Evolutionary conservation across 306 rosid species (phyloP).

Genomic region (Glycyrrhiza uralensis): DNA sequence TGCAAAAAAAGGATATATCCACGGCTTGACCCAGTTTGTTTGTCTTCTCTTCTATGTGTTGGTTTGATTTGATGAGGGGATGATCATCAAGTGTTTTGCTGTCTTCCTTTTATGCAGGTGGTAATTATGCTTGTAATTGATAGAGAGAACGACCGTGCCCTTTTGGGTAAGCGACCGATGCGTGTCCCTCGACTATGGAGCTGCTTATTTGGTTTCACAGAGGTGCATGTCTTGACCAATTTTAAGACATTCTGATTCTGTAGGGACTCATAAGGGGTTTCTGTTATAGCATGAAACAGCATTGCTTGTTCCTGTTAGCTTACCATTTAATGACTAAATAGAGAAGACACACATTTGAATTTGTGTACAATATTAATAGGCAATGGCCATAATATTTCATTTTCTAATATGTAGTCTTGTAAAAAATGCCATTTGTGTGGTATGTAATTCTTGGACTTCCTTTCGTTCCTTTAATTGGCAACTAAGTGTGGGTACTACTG

Average conservation of each 20-base stretch:
- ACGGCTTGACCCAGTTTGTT: conserved; percentile 83
- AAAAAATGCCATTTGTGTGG: neutral
- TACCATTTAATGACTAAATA: neutral
- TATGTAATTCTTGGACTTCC: conserved; percentile 6
- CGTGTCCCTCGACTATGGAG: conserved; percentile 69
- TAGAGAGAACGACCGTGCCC: conserved; percentile 68
- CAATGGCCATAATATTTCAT: neutral
- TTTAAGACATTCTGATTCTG: conserved; percentile 17
- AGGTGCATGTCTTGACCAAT: conserved; percentile 47
- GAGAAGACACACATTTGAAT: neutral
- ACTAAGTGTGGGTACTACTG: neutral
- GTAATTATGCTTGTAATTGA: conserved; percentile 94
- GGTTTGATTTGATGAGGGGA: conserved; percentile 27
- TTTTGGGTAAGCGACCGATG: conserved; percentile 60
- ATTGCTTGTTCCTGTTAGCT: neutral
- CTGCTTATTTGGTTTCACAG: conserved; percentile 87
- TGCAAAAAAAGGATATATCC: conserved; percentile 81
- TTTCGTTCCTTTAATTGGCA: conserved; percentile 5
- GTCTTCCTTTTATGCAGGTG: conserved; percentile 46
- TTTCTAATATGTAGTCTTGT: neutral
- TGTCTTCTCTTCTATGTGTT: conserved; percentile 10
- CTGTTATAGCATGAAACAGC: neutral
- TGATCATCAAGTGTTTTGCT: conserved; percentile 13
- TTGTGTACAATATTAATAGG: neutral
- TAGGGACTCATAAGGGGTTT: neutral